Base-by-base conservation (phyloP, 257 asterid genomes). In the Thymus mandschuricus region DNA sequence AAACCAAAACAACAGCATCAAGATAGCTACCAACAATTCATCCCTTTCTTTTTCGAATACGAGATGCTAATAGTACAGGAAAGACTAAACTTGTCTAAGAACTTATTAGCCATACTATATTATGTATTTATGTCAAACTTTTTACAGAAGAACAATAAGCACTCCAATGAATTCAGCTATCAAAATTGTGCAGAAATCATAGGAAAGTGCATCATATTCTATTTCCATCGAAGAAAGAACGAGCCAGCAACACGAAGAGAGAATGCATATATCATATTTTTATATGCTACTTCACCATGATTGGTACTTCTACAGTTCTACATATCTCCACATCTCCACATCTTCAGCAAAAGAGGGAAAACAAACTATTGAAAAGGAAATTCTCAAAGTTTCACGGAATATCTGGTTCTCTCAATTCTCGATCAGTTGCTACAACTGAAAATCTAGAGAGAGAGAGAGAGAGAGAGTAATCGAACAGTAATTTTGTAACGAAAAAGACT, bases 361-460 rank as follows among this genome's bases (percentile, higher is more conserved):
- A 43, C 12, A n/a, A 63, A 27, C 6, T 6, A 30, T 21, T 1
- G 1, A 34, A 12, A 34, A 60, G 1, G 41, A 38, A 38, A 38
- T 38, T 38, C 7, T 5, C 6, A 38, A 38, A 38, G 41, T 38
- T 5, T 5, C 41, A 21, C 3, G 1, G 3, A 50, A 2, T 6
- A 15, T 6, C 33, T 15, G 8, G 9, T 34, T 2, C 44, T 15
- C 30, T 35, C 48, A 60, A 8, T 60, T 38, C 49, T 60, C 40
- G 49, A 38, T 38, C 49, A 38, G 30, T 34, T 1, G 35, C 29
- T 21, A 4, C 8, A 34, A 3, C 4, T 10, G 5, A 59, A 59
- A 9, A 61, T 61, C 15, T 15, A 38, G 66, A 38, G 66, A 61
- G 66, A n/a, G n/a, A 60, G 48, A 60, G 46, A 60, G 65, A 12